A percentile compares a stretch with the other conserved stretches of the same genome.
phyloP scores from a whole-genome alignment of 345 rosid genomes.

The Sisymbrium irio region DNA sequence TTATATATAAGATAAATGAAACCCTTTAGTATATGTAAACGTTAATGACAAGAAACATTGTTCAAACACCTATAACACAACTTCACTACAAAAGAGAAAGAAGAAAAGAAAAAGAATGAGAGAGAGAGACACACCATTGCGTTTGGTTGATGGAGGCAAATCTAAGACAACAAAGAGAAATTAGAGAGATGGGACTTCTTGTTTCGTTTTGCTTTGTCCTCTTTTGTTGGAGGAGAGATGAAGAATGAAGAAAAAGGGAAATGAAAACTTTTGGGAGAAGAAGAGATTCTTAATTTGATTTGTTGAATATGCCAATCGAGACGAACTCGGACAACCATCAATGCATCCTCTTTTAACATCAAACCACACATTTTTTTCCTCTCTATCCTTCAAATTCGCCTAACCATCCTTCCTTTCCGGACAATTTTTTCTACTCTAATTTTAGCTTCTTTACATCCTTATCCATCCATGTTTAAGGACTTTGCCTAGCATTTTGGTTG shows the following conservation, averaged over 20 bases:
- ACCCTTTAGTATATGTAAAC: background rate
- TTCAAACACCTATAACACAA: background rate
- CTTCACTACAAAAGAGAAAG: background rate
- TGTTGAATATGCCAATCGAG: slow-evolving; percentile 38
- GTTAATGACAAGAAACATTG: background rate
- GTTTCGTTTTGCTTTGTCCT: background rate
- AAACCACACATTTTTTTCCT: slow-evolving; percentile 15
- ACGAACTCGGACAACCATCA: slow-evolving; percentile 38
- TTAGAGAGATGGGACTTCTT: background rate
- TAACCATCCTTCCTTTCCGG: slow-evolving; percentile 18
- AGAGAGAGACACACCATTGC: slow-evolving; percentile 29
- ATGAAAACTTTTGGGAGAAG: slow-evolving; percentile 18
- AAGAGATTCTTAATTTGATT: slow-evolving; percentile 52
- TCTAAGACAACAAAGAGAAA: slow-evolving; percentile 13
- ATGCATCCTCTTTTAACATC: background rate
- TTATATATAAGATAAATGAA: background rate
- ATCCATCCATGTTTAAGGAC: background rate
- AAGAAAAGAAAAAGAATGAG: background rate
- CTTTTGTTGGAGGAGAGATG: slow-evolving; percentile 32
- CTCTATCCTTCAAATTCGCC: slow-evolving; percentile 25
- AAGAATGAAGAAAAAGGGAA: slow-evolving; percentile 37
- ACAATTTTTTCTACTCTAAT: background rate
- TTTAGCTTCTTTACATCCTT: slow-evolving; percentile 19
- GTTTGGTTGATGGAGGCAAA: slow-evolving; percentile 21
- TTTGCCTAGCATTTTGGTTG: background rate